Evolutionary conservation across 2,329 filamentous ascomycete genomes (phyloP).

Genomic region (Epichloe hybrida): DNA sequence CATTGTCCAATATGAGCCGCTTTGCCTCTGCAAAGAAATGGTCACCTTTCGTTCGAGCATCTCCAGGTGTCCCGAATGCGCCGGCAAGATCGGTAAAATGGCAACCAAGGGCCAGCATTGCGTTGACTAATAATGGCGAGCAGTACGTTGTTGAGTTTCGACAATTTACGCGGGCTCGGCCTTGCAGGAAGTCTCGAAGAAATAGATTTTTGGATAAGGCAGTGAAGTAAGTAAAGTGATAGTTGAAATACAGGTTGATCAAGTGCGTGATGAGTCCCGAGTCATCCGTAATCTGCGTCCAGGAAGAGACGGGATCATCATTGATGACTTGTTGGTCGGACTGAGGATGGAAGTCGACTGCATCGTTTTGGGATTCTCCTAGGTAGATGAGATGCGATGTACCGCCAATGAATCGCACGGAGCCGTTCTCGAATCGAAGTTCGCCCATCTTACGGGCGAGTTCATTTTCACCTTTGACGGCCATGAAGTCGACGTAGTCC

Average conservation of each 20-base stretch:
- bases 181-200: conserved; percentile 68
- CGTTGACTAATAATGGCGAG: conserved; percentile 79
- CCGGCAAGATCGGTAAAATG: conserved; percentile 74
- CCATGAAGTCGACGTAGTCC: conserved; percentile 25
- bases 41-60: conserved; percentile 79
- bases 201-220: conserved; percentile 79
- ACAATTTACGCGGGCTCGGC: conserved; percentile 40
- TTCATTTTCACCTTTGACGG: conserved; percentile 55
- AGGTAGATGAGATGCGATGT: conserved; percentile 88
- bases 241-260: conserved; percentile 95
- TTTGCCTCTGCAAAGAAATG: conserved; percentile 96
- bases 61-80: conserved; percentile 56
- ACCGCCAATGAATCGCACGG: conserved; percentile 81
- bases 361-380: conserved; percentile 31
- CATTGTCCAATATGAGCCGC: conserved; percentile 73
- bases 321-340: conserved; percentile 33
- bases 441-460: conserved; percentile 89
- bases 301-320: conserved; percentile 64
- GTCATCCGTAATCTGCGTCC: conserved; percentile 78
- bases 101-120: conserved; percentile 83
- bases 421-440: conserved; percentile 72
- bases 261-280: conserved; percentile 69
- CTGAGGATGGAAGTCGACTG: conserved; percentile 25
- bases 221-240: conserved; percentile 95
- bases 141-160: conserved; percentile 57